phyloP scores from a whole-genome alignment of 106 monocot species.

The Phalaenopsis equestris region DNA sequence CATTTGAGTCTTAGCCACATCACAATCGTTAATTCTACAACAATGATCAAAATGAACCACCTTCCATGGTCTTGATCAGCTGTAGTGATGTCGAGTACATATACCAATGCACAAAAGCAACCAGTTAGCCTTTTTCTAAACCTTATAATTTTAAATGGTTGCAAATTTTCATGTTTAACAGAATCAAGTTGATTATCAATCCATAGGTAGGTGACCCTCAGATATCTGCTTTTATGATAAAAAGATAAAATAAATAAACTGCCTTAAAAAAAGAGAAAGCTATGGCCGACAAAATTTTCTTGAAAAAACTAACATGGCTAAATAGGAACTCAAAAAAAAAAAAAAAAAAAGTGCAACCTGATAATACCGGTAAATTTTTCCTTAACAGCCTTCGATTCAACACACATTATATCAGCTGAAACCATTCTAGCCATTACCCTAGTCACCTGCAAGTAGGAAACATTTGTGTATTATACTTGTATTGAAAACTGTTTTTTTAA shows the following conservation, averaged over 20 bases:
- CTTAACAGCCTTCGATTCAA: slow-evolving; percentile 68
- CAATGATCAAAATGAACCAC: no score
- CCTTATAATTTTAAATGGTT: no score
- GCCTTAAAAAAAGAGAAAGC: neutral
- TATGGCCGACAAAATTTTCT: neutral
- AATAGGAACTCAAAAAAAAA: neutral
- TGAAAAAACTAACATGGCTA: neutral
- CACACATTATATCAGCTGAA: slow-evolving; percentile 94
- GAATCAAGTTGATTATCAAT: neutral
- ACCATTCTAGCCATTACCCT: slow-evolving; percentile 85
- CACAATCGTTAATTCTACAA: no score
- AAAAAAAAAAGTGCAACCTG: slow-evolving; percentile 29
- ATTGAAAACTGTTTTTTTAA: neutral
- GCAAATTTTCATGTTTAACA: no score
- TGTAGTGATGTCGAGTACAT: no score
- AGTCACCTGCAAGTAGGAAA: slow-evolving; percentile 48
- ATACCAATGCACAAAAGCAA: no score
- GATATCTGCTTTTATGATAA: neutral
- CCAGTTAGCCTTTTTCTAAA: no score
- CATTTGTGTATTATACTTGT: neutral
- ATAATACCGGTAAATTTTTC: slow-evolving; percentile 89
- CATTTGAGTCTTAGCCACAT: no score
- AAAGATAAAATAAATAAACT: neutral
- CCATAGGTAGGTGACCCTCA: neutral
- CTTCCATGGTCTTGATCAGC: no score